phyloP scores from a whole-genome alignment of 192 early-diverging fungal species.

The Kappamyces sp. region DNA sequence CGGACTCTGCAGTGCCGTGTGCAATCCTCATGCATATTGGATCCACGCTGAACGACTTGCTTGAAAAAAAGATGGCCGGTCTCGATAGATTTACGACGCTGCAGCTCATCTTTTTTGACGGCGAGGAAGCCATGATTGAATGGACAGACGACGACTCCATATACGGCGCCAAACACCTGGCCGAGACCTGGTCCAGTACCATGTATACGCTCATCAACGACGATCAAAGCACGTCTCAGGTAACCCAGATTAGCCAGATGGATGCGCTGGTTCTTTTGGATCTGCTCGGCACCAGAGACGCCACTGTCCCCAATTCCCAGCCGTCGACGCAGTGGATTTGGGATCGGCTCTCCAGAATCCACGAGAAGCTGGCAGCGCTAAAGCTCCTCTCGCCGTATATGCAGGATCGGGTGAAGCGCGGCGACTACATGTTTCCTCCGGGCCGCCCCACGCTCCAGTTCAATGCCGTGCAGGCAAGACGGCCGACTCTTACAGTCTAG shows the following conservation, averaged over 20 bases:
- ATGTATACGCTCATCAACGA: slow-evolving; percentile 15
- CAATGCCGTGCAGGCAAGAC: slow-evolving; percentile 18
- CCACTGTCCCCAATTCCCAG: slow-evolving; percentile 55
- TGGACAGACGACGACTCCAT: slow-evolving; percentile 79
- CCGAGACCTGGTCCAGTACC: slow-evolving; percentile 64
- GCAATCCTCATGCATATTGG: slow-evolving; percentile 86
- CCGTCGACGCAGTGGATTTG: slow-evolving; percentile 62
- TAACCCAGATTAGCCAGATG: slow-evolving; percentile 57
- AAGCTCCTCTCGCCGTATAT: slow-evolving; percentile 19
- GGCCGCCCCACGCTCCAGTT: slow-evolving; percentile 21
- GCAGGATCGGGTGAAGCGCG: neutral
- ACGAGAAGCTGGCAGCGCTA: slow-evolving; percentile 49
- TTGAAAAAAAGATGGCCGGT: neutral
- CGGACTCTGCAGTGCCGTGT: slow-evolving; percentile 86
- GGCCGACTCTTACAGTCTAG: slow-evolving; percentile 37
- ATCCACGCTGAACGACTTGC: slow-evolving; percentile 46
- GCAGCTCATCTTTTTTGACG: slow-evolving; percentile 96
- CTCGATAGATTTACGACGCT: slow-evolving; percentile 41
- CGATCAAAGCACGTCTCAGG: neutral
- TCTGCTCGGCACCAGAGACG: slow-evolving; percentile 63
- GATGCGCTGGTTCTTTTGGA: slow-evolving; percentile 86
- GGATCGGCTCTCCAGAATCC: slow-evolving; percentile 59
- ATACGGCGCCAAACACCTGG: slow-evolving; percentile 85
- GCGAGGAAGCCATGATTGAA: slow-evolving; percentile 80
- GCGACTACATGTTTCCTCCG: slow-evolving; percentile 24